Conservation (phyloP, 1,139 yeast species). For the Citeromyces hawaiiensis region DNA sequence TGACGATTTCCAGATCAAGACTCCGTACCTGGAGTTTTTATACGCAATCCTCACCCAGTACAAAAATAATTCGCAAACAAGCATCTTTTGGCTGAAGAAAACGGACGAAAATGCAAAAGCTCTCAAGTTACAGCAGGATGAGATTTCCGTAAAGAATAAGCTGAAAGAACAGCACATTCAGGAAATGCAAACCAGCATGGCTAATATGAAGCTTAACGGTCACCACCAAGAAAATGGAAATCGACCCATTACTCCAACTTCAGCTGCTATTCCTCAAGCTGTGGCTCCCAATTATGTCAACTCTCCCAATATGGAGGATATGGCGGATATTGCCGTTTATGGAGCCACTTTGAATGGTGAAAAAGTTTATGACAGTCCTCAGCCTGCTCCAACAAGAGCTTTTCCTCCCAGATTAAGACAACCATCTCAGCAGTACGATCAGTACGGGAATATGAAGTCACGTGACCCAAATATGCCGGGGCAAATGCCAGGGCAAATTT, state of each 20-base stretch:
- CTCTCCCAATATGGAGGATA: too few species aligned
- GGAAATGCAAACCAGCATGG: not conserved
- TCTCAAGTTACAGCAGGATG: conserved; percentile 15
- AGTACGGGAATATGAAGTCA: conserved; percentile 2
- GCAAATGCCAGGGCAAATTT: conserved; percentile 7
- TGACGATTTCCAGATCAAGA: conserved; percentile 72
- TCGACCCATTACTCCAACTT: too few species aligned
- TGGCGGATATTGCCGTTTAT: too few species aligned
- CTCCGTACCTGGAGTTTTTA: conserved; percentile 81
- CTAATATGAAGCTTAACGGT: not conserved
- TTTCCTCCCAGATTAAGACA: too few species aligned
- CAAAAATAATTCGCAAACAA: conserved; percentile 11
- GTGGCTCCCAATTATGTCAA: too few species aligned
- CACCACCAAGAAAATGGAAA: too few species aligned
- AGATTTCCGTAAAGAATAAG: conserved; percentile 10
- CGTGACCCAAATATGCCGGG: conserved; percentile 8
- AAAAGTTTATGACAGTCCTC: too few species aligned
- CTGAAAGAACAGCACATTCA: conserved; percentile 8
- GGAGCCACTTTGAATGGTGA: too few species aligned
- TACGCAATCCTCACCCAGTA: conserved; percentile 71
- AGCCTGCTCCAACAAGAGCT: too few species aligned
- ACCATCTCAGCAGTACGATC: conserved; percentile 1
- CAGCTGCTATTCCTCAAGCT: too few species aligned
- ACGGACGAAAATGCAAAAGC: conserved; percentile 22
- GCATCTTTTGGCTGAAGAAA: conserved; percentile 20